Conservation (phyloP, 2,329 filamentous ascomycete species). For the Mycosphaerella arachidis region DNA sequence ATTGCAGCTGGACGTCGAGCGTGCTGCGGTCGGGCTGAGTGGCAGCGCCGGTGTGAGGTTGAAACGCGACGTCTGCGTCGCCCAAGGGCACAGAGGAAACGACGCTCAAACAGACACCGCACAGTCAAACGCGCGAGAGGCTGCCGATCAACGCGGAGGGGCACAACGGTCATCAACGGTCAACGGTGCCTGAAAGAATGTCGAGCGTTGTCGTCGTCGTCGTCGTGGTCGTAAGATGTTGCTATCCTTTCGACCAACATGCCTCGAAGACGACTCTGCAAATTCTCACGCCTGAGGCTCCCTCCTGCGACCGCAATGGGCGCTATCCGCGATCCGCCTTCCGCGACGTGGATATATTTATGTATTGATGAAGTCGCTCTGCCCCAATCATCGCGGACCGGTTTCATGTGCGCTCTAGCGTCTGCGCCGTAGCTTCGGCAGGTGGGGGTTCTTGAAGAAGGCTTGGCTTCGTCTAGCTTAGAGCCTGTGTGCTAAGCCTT, state of each 20-base stretch:
- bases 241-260: too few species aligned
- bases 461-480: background rate
- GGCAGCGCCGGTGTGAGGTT: background rate
- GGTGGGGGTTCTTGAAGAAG: too few species aligned
- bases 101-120: background rate
- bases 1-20: background rate
- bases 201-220: background rate
- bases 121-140: background rate
- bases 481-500: background rate
- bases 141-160: background rate
- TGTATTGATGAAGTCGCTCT: too few species aligned
- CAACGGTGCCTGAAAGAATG: background rate
- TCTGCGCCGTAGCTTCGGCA: too few species aligned
- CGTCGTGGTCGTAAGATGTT: background rate
- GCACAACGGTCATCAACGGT: background rate
- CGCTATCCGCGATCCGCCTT: too few species aligned
- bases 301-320: too few species aligned
- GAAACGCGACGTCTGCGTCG: slow-evolving; percentile 1
- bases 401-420: too few species aligned
- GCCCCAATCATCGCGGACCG: too few species aligned
- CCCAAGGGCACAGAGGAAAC: background rate
- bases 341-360: too few species aligned
- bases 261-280: too few species aligned
- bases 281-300: too few species aligned
- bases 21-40: background rate